Evolutionary conservation across 2,329 filamentous ascomycete species (phyloP).

Genomic region (Chalaropsis thielavioides): DNA sequence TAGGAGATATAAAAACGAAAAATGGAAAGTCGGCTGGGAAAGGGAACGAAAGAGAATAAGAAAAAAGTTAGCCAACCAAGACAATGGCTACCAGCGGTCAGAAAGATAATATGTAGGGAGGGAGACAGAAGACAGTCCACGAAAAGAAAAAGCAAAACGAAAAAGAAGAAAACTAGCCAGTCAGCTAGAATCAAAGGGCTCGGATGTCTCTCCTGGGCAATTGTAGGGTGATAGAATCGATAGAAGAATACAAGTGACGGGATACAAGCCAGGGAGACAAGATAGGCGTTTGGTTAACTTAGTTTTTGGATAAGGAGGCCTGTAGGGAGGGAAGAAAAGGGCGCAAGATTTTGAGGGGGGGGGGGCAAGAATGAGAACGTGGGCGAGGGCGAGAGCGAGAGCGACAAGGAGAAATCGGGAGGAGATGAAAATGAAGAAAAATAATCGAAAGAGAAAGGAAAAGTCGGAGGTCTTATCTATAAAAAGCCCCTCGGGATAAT

Average conservation of each 20-base stretch:
- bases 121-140: neutral
- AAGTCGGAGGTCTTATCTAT: neutral
- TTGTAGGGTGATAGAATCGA: neutral
- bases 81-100: too few species aligned
- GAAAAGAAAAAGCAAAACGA: too few species aligned
- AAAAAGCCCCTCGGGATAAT: neutral
- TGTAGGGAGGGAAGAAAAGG: neutral
- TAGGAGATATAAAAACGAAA: neutral
- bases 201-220: neutral
- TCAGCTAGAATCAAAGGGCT: neutral
- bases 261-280: neutral
- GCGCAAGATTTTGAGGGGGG: neutral
- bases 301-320: neutral
- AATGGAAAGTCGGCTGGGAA: too few species aligned
- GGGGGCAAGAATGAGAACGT: too few species aligned
- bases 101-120: neutral
- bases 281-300: neutral
- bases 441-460: neutral
- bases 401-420: neutral
- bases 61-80: too few species aligned
- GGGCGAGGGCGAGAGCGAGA: neutral
- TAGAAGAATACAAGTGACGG: neutral
- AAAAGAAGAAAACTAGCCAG: neutral
- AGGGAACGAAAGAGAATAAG: too few species aligned
- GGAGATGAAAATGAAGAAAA: neutral